A percentile compares a stretch with the other conserved stretches of the same genome.
Evolutionary conservation across 495 filamentous ascomycete genomes (phyloP).

Genomic region (Evansstolkia leycettana): DNA sequence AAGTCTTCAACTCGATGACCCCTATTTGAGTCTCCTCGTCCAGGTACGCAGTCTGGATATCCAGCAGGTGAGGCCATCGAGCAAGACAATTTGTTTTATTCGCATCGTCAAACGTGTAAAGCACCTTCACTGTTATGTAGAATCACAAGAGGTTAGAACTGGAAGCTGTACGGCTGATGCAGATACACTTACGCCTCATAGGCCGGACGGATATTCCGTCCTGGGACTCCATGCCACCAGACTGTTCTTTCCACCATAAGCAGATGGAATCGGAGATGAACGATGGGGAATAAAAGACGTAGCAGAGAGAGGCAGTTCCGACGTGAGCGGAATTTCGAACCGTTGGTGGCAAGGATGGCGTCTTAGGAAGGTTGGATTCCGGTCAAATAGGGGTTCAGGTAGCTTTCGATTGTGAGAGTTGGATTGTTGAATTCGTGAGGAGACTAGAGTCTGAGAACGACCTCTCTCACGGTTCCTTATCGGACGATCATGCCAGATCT

Average conservation of each 20-base stretch:
- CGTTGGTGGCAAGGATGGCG: too few relatives aligned
- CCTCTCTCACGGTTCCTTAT: too few relatives aligned
- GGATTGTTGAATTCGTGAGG: too few relatives aligned
- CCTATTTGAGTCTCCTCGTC: conserved; percentile 73
- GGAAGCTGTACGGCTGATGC: background rate
- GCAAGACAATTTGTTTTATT: conserved; percentile 86
- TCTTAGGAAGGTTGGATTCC: too few relatives aligned
- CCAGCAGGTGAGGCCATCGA: conserved; percentile 69
- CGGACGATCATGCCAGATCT: too few relatives aligned
- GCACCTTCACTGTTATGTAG: conserved; percentile 57
- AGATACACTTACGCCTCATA: conserved; percentile 37
- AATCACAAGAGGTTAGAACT: background rate
- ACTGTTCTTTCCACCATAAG: conserved; percentile 18
- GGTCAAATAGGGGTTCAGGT: too few relatives aligned
- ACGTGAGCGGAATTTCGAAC: background rate
- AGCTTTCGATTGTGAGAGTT: too few relatives aligned
- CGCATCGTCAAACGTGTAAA: conserved; percentile 90
- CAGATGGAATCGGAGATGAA: conserved; percentile 3
- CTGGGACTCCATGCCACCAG: conserved; percentile 36
- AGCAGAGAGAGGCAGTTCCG: conserved; percentile 1
- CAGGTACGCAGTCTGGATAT: conserved; percentile 65
- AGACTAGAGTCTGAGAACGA: too few relatives aligned
- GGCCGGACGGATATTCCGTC: conserved; percentile 40
- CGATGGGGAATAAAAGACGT: background rate
- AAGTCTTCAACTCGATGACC: conserved; percentile 80